Evolutionary conservation across 2,329 filamentous ascomycete genomes (phyloP).

Genomic region (Cladosporium oxysporum): DNA sequence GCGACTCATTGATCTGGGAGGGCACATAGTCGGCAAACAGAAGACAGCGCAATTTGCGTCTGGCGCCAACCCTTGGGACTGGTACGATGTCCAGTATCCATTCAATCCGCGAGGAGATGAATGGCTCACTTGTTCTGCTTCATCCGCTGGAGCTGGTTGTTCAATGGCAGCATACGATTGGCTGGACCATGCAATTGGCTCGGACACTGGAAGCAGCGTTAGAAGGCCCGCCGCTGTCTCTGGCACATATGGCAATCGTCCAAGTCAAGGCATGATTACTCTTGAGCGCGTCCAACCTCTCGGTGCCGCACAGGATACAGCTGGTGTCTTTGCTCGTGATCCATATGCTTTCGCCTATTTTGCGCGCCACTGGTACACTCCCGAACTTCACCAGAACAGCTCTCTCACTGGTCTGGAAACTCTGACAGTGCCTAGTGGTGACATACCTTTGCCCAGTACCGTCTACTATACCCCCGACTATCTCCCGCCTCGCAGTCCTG

Average conservation of each 20-base stretch:
- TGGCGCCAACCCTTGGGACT: constrained; percentile 24
- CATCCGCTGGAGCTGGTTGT: constrained; percentile 38
- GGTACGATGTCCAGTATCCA: constrained; percentile 35
- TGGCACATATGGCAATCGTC: constrained; percentile 26
- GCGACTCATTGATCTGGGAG: constrained; percentile 39
- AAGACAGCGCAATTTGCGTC: constrained; percentile 41
- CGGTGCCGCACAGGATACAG: constrained; percentile 25
- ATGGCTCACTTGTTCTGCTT: constrained; percentile 37
- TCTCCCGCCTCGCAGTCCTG: constrained; percentile 44
- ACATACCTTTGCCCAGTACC: constrained; percentile 40
- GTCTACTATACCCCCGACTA: constrained; percentile 46
- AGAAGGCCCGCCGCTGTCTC: constrained; percentile 20
- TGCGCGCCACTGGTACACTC: constrained; percentile 43
- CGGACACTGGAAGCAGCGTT: constrained; percentile 30
- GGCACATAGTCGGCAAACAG: constrained; percentile 39
- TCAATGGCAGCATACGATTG: constrained; percentile 43
- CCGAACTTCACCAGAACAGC: constrained; percentile 37
- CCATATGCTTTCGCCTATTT: constrained; percentile 37
- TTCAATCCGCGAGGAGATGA: constrained; percentile 44
- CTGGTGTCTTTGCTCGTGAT: constrained; percentile 25
- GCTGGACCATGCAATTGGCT: constrained; percentile 44
- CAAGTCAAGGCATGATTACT: constrained; percentile 25
- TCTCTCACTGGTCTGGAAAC: constrained; percentile 42
- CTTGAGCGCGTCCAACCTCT: constrained; percentile 26
- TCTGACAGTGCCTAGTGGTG: constrained; percentile 38